These are phyloP conservation scores for Ulota crispa DNA, from an alignment of 225 moss, liverwort and hornwort species.

Conservation along the genomic window DNA sequence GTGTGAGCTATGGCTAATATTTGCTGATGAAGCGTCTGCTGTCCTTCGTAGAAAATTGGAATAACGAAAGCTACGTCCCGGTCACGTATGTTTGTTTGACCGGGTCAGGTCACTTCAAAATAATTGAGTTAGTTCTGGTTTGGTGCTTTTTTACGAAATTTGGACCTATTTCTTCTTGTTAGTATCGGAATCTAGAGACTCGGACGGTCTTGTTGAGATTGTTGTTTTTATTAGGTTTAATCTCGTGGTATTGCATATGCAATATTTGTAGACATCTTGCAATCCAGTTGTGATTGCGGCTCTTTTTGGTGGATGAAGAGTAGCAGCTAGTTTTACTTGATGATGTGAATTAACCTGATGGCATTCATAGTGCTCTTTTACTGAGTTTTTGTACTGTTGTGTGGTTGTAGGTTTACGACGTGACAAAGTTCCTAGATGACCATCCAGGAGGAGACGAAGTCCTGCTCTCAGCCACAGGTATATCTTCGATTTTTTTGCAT, in stretches of 20 bases:
- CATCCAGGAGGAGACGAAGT: conserved; percentile 69
- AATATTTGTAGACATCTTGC: neutral
- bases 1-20: neutral
- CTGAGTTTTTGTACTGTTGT: conserved; percentile 3
- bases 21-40: neutral
- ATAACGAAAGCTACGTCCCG: too few species aligned
- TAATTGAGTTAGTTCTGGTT: neutral
- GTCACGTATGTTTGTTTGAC: neutral
- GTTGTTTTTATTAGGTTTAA: conserved; percentile 9
- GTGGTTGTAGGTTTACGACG: conserved; percentile 51
- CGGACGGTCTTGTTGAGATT: neutral
- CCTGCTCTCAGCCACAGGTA: conserved; percentile 63
- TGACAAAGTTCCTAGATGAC: conserved; percentile 58
- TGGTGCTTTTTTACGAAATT: neutral
- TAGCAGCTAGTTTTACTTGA: neutral
- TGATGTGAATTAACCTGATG: neutral
- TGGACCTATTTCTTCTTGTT: neutral
- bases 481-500: neutral
- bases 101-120: neutral
- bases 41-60: neutral
- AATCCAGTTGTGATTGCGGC: neutral
- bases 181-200: neutral
- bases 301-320: conserved; percentile 2
- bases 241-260: neutral
- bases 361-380: neutral